Conservation (phyloP, 2,329 filamentous ascomycete species). For the Penicillium glabrum region DNA sequence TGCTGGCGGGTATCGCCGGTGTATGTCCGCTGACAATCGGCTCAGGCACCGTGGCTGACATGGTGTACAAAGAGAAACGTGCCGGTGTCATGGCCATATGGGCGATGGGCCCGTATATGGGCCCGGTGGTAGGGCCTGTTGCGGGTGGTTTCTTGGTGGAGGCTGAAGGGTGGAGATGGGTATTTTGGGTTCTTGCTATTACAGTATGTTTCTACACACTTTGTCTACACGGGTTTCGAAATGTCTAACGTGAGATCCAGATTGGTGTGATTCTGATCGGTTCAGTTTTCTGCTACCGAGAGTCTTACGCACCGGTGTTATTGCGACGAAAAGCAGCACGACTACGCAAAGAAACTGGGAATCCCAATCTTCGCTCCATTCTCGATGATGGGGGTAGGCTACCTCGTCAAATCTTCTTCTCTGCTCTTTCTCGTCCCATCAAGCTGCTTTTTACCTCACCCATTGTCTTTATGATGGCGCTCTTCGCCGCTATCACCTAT, state of each 20-base stretch:
- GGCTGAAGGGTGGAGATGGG: conserved; percentile 25
- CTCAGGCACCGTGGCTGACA: conserved; percentile 66
- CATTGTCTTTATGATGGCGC: conserved; percentile 54
- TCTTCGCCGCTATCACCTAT: conserved; percentile 55
- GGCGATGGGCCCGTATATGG: conserved; percentile 41
- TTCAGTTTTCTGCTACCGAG: conserved; percentile 41
- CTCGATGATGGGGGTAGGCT: conserved; percentile 33
- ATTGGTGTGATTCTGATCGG: conserved; percentile 29
- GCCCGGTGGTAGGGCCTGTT: conserved; percentile 24
- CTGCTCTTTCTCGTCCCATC: conserved; percentile 51
- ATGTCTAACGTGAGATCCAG: conserved; percentile 9
- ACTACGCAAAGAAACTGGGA: conserved; percentile 46
- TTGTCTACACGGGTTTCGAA: neutral
- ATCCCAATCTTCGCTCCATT: conserved; percentile 34
- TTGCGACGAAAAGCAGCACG: conserved; percentile 40
- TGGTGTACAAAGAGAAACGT: conserved; percentile 59
- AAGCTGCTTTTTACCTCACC: conserved; percentile 54
- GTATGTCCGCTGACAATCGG: conserved; percentile 65
- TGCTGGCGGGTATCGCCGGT: conserved; percentile 64
- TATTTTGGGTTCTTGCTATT: conserved; percentile 23
- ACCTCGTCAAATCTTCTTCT: conserved; percentile 36
- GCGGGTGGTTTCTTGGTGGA: conserved; percentile 23
- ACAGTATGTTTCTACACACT: conserved; percentile 15
- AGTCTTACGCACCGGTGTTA: conserved; percentile 48
- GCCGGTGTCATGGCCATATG: conserved; percentile 59